These are phyloP conservation scores for Colletotrichum eleusines DNA, from an alignment of 2,329 filamentous ascomycete species.

Conservation along the genomic window DNA sequence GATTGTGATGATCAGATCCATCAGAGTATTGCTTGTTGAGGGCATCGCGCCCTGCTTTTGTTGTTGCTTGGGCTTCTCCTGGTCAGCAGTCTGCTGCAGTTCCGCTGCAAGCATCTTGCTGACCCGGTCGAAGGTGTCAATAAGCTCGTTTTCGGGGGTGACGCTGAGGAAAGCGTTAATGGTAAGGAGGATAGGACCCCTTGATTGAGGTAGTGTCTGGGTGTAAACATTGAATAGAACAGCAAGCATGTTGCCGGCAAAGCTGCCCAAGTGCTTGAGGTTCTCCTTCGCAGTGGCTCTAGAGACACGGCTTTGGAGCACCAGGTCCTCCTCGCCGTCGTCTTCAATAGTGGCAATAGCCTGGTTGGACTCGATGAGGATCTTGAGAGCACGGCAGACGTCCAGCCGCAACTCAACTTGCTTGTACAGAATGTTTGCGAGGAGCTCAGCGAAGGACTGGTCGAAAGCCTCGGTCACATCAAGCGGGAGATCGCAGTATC, in stretches of 20 bases:
- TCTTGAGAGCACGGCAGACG: slow-evolving; percentile 87
- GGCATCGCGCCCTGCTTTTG: slow-evolving; percentile 79
- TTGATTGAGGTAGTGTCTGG: slow-evolving; percentile 91
- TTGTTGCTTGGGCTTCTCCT: slow-evolving; percentile 72
- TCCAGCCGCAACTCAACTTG: slow-evolving; percentile 89
- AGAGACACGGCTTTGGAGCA: slow-evolving; percentile 82
- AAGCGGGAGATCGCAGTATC: slow-evolving; percentile 92
- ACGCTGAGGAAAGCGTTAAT: slow-evolving; percentile 96
- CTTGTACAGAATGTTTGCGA: slow-evolving; percentile 92
- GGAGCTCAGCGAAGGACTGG: slow-evolving; percentile 86
- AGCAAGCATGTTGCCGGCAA: slow-evolving; percentile 89
- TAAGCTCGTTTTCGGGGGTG: slow-evolving; percentile 80
- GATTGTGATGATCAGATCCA: slow-evolving; percentile 97
- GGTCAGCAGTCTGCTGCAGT: slow-evolving; percentile 65
- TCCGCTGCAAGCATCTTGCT: slow-evolving; percentile 84
- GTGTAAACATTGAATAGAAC: slow-evolving; percentile 99
- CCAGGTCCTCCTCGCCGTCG: slow-evolving; percentile 76
- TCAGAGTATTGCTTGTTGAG: slow-evolving; percentile 91
- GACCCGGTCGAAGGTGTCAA: slow-evolving; percentile 89
- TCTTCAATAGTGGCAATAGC: slow-evolving; percentile 78
- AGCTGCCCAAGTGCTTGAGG: slow-evolving; percentile 81
- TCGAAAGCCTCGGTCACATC: slow-evolving; percentile 85
- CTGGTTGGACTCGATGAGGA: slow-evolving; percentile 91
- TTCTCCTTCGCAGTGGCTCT: slow-evolving; percentile 83
- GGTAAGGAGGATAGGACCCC: slow-evolving; percentile 90